These are phyloP conservation scores for Fragaria nilgerrensis DNA, from an alignment of 306 rosid genomes.

Conservation along the genomic window DNA sequence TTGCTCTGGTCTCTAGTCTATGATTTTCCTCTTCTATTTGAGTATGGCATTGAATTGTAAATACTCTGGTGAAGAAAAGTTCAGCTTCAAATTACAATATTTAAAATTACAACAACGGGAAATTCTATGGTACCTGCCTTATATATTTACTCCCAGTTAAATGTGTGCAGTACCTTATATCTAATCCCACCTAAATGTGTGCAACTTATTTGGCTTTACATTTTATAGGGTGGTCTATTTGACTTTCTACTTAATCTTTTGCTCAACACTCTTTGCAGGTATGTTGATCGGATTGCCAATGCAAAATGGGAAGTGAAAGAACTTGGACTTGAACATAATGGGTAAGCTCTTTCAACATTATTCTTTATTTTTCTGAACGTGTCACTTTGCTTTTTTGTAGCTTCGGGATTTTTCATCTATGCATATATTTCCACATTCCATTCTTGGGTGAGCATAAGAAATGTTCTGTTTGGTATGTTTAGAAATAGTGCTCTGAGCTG, in stretches of 20 bases:
- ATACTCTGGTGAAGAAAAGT: background rate
- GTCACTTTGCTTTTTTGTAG: constrained; percentile 18
- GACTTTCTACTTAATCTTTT: background rate
- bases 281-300: constrained; percentile 86
- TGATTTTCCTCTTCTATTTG: background rate
- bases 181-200: background rate
- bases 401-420: background rate
- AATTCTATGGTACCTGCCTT: too few relatives aligned
- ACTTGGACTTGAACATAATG: constrained; percentile 96
- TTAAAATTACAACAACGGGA: background rate
- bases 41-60: background rate
- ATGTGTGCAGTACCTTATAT: background rate
- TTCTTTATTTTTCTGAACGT: constrained; percentile 7
- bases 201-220: background rate
- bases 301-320: constrained; percentile 96
- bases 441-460: background rate
- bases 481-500: background rate
- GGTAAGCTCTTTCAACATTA: constrained; percentile 54
- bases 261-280: constrained; percentile 46
- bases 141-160: background rate
- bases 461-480: background rate
- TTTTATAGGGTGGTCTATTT: background rate
- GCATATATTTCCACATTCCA: background rate
- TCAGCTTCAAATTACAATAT: background rate
- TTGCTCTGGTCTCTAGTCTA: background rate